Base-by-base conservation (phyloP, 2,329 filamentous ascomycete genomes). In the Hortaea sp. region DNA sequence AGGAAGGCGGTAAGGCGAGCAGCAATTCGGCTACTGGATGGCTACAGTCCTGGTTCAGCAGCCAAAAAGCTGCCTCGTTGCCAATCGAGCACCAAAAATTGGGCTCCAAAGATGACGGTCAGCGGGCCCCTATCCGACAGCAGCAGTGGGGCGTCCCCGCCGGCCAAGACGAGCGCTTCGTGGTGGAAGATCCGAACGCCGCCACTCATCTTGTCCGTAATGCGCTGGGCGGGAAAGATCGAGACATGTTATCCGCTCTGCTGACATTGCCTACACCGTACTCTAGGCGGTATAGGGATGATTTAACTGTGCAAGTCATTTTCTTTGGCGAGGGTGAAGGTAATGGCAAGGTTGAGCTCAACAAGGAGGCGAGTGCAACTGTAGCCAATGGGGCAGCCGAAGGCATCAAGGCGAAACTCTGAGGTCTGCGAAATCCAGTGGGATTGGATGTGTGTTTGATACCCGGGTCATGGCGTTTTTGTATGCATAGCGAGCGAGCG, bases 141-240 rank as follows among this genome's bases (percentile, higher is more conserved):
- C 78, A 83, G 57, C 92, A 98, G 63, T 98, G 92, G 85, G 88
- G 89, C 41, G 81, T 94, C 29, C 81, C 82, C 39, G 77, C 79
- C 5, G 77, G 81, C 39, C 75, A 83, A 57, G 81, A 83, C 57
- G 81, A 84, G 57, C 78, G 92, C n/a, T 98, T 97, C 58, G 81
- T 94, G 1, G 85, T 95, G 7, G 82, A 94, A 69, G 94, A 98
- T 65, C 88, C 89, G 70, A 98, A 98, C 56, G 92, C 85, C 6
- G 92, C 92, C 0, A 98, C 92, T 2, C 92, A 98, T 69, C 77
- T 98, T 41, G 85, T 97, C 41, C 81, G 92, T 53, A 98, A 98
- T 61, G 92, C 92, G 0, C 79, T 98, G 29, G 92, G 92, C 45
- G 92, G 92, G 7, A 88, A 85, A 63, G 89, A 98, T 60, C 81